Conservation (phyloP, 2,329 filamentous ascomycete species). For the Ustulina deusta region DNA sequence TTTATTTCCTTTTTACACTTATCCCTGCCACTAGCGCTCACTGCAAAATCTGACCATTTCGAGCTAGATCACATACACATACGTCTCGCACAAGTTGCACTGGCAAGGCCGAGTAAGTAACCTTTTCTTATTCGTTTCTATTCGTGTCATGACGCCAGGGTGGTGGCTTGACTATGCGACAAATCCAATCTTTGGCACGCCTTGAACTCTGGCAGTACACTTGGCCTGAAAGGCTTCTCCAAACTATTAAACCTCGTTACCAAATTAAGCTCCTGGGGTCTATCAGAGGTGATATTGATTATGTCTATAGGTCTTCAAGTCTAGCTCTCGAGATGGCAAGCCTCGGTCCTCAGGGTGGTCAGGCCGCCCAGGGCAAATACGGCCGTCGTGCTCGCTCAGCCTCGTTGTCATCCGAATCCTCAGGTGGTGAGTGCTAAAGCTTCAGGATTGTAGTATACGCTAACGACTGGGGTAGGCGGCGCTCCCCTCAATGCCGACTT, state of each 20-base stretch:
- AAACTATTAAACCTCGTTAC: background rate
- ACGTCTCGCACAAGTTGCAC: background rate
- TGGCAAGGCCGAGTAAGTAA: conserved; percentile 1
- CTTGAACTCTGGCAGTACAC: background rate
- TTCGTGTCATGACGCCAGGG: background rate
- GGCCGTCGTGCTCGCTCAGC: conserved; percentile 33
- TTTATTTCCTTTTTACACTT: background rate
- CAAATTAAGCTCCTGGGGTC: background rate
- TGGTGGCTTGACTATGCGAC: background rate
- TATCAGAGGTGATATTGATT: conserved; percentile 1
- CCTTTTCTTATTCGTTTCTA: background rate
- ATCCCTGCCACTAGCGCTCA: background rate
- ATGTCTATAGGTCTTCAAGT: background rate
- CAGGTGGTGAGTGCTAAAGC: conserved; percentile 30
- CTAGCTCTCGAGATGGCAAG: conserved; percentile 32
- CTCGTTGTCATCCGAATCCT: conserved; percentile 38
- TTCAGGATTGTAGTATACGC: background rate
- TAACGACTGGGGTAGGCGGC: conserved; percentile 30
- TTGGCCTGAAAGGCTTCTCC: no score
- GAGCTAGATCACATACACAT: background rate
- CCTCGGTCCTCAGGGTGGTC: conserved; percentile 8
- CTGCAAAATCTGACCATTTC: conserved; percentile 6
- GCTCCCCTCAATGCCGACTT: conserved; percentile 32
- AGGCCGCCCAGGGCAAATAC: background rate
- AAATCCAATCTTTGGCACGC: background rate